Conservation (phyloP, 2,329 filamentous ascomycete species). For the Rachicladosporium sp. region DNA sequence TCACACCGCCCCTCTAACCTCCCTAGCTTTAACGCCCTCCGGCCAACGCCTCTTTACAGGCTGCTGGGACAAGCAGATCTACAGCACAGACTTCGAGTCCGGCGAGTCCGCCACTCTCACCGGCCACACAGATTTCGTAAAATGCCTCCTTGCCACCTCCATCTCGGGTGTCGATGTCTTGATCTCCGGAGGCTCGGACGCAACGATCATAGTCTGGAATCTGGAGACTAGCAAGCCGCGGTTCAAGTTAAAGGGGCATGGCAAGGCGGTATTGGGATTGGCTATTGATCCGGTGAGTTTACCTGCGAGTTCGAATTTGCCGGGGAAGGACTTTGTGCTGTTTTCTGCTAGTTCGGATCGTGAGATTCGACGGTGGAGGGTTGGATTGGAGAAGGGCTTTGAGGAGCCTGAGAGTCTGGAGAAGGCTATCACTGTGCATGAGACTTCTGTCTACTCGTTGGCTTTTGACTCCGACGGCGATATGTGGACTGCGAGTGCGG, state of each 20-base stretch:
- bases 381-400: constrained; percentile 41
- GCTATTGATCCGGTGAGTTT: constrained; percentile 57
- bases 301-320: constrained; percentile 3
- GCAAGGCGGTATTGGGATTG: constrained; percentile 68
- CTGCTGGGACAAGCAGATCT: constrained; percentile 88
- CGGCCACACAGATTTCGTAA: constrained; percentile 86
- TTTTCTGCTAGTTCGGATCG: constrained; percentile 58
- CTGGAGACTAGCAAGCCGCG: constrained; percentile 53
- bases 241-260: constrained; percentile 65
- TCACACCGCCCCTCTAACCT: constrained; percentile 68
- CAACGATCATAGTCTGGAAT: constrained; percentile 62
- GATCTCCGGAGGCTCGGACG: constrained; percentile 36
- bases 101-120: constrained; percentile 6
- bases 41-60: constrained; percentile 61
- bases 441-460: constrained; percentile 79
- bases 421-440: constrained; percentile 60
- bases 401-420: constrained; percentile 38
- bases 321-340: constrained; percentile 41
- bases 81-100: constrained; percentile 59
- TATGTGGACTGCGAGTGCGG: constrained; percentile 85
- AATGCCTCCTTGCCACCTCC: constrained; percentile 54
- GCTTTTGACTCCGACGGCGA: constrained; percentile 56
- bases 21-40: constrained; percentile 49
- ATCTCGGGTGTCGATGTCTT: constrained; percentile 47
- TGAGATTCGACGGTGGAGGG: constrained; percentile 62